Evolutionary conservation across 371 early-diverging fungal genomes (phyloP).

Genomic region (Cokeromyces recurvatus): DNA sequence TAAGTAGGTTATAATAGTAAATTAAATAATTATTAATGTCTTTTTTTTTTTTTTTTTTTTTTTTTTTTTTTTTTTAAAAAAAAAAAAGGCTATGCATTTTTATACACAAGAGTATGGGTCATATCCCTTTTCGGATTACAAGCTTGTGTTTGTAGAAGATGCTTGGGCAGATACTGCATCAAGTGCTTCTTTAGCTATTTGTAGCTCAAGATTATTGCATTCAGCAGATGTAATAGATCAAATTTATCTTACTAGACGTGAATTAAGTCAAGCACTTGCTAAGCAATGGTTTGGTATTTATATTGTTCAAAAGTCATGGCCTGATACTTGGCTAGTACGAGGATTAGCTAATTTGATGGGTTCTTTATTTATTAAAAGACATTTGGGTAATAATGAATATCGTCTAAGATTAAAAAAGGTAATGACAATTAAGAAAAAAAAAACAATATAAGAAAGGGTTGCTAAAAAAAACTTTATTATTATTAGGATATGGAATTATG

Average conservation of each 20-base stretch:
- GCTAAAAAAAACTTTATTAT: neutral
- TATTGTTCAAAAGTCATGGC: slow-evolving; percentile 74
- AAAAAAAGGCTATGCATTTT: slow-evolving; percentile 67
- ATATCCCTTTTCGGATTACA: slow-evolving; percentile 83
- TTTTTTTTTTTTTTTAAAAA: too few species aligned
- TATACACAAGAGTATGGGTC: slow-evolving; percentile 83
- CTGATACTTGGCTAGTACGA: slow-evolving; percentile 83
- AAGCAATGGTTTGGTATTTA: slow-evolving; percentile 93
- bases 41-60: too few species aligned
- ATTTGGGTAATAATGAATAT: slow-evolving; percentile 87
- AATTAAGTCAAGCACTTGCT: slow-evolving; percentile 69
- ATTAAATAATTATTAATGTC: neutral
- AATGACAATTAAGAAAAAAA: slow-evolving; percentile 4
- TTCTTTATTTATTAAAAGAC: slow-evolving; percentile 67
- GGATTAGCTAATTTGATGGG: slow-evolving; percentile 78
- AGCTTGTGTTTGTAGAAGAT: slow-evolving; percentile 85
- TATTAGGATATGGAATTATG: slow-evolving; percentile 81
- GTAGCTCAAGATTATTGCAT: slow-evolving; percentile 69
- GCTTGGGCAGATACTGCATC: slow-evolving; percentile 59
- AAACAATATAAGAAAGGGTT: neutral
- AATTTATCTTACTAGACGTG: slow-evolving; percentile 71
- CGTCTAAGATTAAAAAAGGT: slow-evolving; percentile 76
- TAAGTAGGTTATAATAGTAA: slow-evolving; percentile 29
- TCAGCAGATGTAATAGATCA: slow-evolving; percentile 81
- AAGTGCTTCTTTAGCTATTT: slow-evolving; percentile 67